Conservation (phyloP, 2,329 filamentous ascomycete genomes). For the Exophiala viscosa region DNA sequence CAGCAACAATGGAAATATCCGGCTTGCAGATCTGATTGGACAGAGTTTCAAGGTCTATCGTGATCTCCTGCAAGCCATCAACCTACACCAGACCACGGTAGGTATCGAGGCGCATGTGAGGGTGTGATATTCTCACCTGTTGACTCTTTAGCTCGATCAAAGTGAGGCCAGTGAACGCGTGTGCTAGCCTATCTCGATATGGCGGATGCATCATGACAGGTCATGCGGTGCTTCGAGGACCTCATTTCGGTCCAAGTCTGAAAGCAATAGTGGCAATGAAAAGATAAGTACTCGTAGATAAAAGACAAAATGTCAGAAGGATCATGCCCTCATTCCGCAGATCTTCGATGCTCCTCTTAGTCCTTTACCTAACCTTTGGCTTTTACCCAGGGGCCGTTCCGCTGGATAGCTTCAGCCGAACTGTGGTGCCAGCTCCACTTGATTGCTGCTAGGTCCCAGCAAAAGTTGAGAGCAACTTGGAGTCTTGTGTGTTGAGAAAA, state of each 20-base stretch:
- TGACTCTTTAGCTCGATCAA: conserved; percentile 1
- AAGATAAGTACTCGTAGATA: not conserved
- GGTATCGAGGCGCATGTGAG: not conserved
- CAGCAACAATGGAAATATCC: too few species aligned
- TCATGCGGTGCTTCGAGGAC: conserved; percentile 6
- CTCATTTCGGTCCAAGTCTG: too few species aligned
- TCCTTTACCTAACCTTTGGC: too few species aligned
- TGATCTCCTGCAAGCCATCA: conserved; percentile 12
- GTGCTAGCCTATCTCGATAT: conserved; percentile 13
- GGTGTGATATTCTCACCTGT: conserved; percentile 6
- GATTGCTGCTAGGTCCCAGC: too few species aligned
- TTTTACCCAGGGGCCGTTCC: too few species aligned
- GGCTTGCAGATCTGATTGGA: conserved; percentile 1
- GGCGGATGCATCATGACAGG: conserved; percentile 10
- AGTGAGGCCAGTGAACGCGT: conserved; percentile 2
- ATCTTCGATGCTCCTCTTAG: too few species aligned
- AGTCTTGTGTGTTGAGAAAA: too few species aligned
- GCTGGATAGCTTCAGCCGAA: too few species aligned
- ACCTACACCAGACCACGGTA: conserved; percentile 5
- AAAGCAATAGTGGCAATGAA: not conserved
- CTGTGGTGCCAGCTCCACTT: too few species aligned
- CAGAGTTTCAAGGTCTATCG: not conserved
- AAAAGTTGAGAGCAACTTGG: too few species aligned
- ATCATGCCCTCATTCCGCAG: too few species aligned
- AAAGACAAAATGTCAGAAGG: too few species aligned